phyloP scores from a whole-genome alignment of 176 grass and related monocot species.

The Carex pumila region DNA sequence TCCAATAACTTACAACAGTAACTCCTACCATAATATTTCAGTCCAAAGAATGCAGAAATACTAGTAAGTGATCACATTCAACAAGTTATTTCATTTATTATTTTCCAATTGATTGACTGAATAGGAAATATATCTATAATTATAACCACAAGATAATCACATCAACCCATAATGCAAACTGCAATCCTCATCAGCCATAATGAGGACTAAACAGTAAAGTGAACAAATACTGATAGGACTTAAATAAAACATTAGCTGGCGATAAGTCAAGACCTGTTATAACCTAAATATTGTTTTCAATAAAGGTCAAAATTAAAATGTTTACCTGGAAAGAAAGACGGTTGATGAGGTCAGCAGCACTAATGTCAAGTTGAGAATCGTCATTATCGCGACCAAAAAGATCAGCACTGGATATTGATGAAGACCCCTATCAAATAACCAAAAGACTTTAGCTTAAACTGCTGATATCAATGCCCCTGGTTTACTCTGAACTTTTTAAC shows the following conservation, averaged over 20 bases:
- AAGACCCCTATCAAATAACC: constrained; percentile 43
- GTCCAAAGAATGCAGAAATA: not conserved
- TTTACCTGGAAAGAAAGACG: constrained; percentile 86
- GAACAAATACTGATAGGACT: not conserved
- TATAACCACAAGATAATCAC: not conserved
- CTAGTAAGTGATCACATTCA: not conserved
- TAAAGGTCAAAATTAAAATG: not conserved
- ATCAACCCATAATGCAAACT: not conserved
- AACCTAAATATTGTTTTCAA: not conserved
- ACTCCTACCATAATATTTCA: not conserved
- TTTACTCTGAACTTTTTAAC: not conserved
- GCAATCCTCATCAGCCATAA: not conserved
- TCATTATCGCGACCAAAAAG: constrained; percentile 50
- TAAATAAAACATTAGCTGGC: not conserved
- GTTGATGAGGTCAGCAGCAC: constrained; percentile 76
- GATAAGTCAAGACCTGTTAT: not conserved
- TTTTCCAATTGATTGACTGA: not conserved
- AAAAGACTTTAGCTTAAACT: not conserved
- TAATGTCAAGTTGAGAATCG: constrained; percentile 44
- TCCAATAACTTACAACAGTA: not conserved
- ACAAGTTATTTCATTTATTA: not conserved
- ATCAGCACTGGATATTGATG: constrained; percentile 93
- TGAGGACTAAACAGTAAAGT: not conserved
- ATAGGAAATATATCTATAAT: not conserved
- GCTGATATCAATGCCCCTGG: not conserved